Base-by-base conservation (phyloP, 148 eudicot species). In the Hydrangea macrophylla region DNA sequence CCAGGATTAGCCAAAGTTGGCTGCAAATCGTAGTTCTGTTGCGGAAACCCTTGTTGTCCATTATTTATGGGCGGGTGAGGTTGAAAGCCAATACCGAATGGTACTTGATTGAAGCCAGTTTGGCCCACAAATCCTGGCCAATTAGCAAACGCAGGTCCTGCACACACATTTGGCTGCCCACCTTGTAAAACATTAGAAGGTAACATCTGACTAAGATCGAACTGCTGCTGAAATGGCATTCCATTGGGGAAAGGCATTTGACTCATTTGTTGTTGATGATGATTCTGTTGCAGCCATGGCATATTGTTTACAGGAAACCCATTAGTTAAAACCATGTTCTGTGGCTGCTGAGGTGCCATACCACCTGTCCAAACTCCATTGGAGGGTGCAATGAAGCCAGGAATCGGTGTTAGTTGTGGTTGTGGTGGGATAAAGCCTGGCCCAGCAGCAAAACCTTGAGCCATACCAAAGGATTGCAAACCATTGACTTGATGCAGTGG, bases 271-370 rank as follows among this genome's bases (percentile, higher is more conserved):
- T 61, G 85, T 45, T 62, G 81, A n/a, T 76, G 74, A 73, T 58
- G 79, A 36, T 77, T 80, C 62, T 84, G 94, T 64, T 83, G 96
- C 66, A 70, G 7, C 89, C 88, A 86, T 0, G 84, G 82, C 77
- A 82, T 78, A 10, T 69, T 75, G 28, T 76, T 79, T 20, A 74
- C 51, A 37, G 83, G 88, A 68, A 74, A 69, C 22, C 80, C 83
- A 56, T 55, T 28, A 45, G 79, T 68, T 31, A 83, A 74, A 26
- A 60, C 78, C 74, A 70, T 70, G 50, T 65, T 78, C 31, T 79
- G 94, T 40, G 75, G 78, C 64, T 72, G 88, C 48, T 79, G 86
- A 60, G 39, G 70, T 56, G 82, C 84, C 72, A 84, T 69, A 69
- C 83, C 82, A 68, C 82, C 83, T 24, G 70, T 59, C 92, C 81